Conservation (phyloP, 2,329 filamentous ascomycete genomes). For the Madurella fahalii region DNA sequence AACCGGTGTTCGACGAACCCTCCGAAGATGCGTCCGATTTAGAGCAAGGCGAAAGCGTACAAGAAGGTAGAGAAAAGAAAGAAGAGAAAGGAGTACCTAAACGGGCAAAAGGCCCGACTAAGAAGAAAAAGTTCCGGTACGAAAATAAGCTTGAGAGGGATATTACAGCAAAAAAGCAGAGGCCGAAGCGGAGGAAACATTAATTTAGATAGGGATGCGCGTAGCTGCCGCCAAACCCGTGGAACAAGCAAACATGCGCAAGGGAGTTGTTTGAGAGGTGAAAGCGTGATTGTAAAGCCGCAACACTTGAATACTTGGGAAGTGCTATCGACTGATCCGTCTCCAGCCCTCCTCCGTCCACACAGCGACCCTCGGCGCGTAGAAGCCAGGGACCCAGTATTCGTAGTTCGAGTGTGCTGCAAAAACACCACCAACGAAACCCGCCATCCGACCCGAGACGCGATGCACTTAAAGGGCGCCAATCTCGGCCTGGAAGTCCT, state of each 20-base stretch:
- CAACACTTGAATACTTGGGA: conserved; percentile 17
- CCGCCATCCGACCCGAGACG: conserved; percentile 1
- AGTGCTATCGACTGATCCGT: conserved; percentile 13
- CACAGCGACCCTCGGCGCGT: conserved; percentile 5
- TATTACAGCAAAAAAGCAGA: conserved; percentile 65
- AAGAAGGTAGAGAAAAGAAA: conserved; percentile 33
- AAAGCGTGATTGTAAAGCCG: conserved; percentile 14
- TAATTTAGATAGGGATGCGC: conserved; percentile 1
- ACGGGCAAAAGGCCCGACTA: conserved; percentile 47
- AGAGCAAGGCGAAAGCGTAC: conserved; percentile 32
- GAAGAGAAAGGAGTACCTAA: conserved; percentile 38
- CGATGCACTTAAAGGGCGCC: conserved; percentile 70
- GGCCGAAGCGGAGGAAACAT: conserved; percentile 53
- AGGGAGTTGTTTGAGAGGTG: conserved; percentile 3
- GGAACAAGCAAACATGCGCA: not conserved
- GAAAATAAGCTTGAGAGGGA: conserved; percentile 84
- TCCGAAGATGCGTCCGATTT: conserved; percentile 36
- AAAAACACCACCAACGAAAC: conserved; percentile 11
- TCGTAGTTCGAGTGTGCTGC: conserved; percentile 15
- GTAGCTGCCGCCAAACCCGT: not conserved
- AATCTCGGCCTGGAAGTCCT: conserved; percentile 87
- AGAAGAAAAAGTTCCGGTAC: conserved; percentile 90
- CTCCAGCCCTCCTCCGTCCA: conserved; percentile 12
- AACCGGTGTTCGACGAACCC: conserved; percentile 36
- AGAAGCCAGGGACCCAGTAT: conserved; percentile 15